Percentiles rank a stretch among this genome's conserved stretches.
Conservation (phyloP, 148 eudicot genomes). For the Rheum nobile region DNA sequence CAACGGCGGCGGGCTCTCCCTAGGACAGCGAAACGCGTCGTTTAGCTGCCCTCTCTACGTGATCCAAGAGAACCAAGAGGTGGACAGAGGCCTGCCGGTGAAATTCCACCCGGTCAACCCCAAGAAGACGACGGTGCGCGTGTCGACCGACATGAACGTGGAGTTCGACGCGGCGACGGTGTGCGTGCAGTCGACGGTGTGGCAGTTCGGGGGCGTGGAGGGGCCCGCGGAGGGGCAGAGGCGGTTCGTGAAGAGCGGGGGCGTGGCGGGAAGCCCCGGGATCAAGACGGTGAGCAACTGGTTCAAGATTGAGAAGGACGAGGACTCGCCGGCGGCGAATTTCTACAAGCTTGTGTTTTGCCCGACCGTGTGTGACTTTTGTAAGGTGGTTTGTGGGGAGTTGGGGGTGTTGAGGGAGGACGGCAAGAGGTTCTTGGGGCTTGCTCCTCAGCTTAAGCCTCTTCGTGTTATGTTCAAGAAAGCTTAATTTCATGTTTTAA, state of each 20-base stretch:
- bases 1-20: slow-evolving; percentile 16
- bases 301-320: slow-evolving; percentile 42
- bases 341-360: slow-evolving; percentile 46
- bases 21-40: slow-evolving; percentile 2
- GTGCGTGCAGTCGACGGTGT: slow-evolving; percentile 26
- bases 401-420: slow-evolving; percentile 24
- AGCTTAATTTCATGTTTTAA: too few species aligned
- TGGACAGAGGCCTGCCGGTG: slow-evolving; percentile 21
- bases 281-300: slow-evolving; percentile 23
- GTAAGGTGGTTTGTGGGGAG: slow-evolving; percentile 41
- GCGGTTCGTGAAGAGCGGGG: slow-evolving; percentile 21
- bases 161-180: slow-evolving; percentile 16
- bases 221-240: neutral
- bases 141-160: slow-evolving; percentile 29
- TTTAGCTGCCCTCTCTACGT: slow-evolving; percentile 25
- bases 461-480: slow-evolving; percentile 4
- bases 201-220: slow-evolving; percentile 25
- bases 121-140: slow-evolving; percentile 16
- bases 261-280: slow-evolving; percentile 32
- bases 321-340: neutral
- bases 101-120: slow-evolving; percentile 17
- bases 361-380: slow-evolving; percentile 39
- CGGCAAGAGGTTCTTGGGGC: slow-evolving; percentile 2
- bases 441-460: neutral
- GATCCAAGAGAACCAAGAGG: slow-evolving; percentile 22